Evolutionary conservation across 2,329 filamentous ascomycete species (phyloP), one percentile per base, ranked within the genome.

Genomic region (Metarhizium guizhouense): DNA sequence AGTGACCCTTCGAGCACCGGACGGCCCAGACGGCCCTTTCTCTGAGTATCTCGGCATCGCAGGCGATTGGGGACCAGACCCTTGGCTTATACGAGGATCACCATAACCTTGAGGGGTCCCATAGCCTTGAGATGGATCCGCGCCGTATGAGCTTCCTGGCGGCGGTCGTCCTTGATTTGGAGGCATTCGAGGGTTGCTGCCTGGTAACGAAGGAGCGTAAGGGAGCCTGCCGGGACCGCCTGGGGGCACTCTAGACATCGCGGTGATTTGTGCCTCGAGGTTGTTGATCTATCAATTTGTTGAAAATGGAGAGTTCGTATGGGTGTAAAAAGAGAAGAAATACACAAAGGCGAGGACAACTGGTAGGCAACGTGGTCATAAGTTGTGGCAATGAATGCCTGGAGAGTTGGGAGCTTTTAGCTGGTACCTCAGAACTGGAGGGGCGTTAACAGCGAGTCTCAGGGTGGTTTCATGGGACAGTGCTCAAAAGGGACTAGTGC

Each of bases 191-290:
- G 63, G 67, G 54, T 63, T 64, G 54, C 62, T 63, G 48, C 67
- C 66, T 43, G 67, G 64, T 52, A 67, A 51, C 52, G 64, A 62
- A 45, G 62, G 63, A 53, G 62, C 50, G 56, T 65, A 65, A 40
- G 67, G 63, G 54, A 62, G 56, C 13, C 64, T 62, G 40, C 61
- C 64, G 16, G 25, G 25, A 25, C 61, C 59, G 52, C 60, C 61
- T 8, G 58, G 57, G 29, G 65, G 65, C 42, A 58, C 58, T 64
- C 65, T 60, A 25, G 70, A 72, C 70, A 72, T 72, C 57, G 54
- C 56, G 53, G 50, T 42, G 48, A 50, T 32, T 48, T 25, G 42
- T 18, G 14, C 4, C 13, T n/a, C 11, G 4, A 36, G 40, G 29
- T n/a, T 40, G 25, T 42, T 5, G 32, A 4, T 42, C 16, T 7